These are phyloP conservation scores for Entomortierella parvispora DNA, from an alignment of 192 early-diverging fungal genomes.

Conservation along the genomic window DNA sequence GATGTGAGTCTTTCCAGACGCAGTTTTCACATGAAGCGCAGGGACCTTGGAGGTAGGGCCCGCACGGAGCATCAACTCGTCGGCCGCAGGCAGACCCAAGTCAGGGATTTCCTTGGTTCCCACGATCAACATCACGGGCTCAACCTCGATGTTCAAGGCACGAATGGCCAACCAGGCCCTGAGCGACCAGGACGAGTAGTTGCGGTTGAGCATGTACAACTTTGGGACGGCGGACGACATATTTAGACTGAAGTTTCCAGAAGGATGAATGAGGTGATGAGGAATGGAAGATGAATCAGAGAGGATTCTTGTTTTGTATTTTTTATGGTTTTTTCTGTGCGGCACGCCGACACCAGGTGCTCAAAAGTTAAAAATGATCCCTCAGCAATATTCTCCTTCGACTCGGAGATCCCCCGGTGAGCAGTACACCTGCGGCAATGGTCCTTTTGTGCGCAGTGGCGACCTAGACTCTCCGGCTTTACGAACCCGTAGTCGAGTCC, in stretches of 20 bases:
- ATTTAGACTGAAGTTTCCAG: background rate
- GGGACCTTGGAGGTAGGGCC: slow-evolving; percentile 51
- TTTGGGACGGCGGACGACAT: slow-evolving; percentile 2
- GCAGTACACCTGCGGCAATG: too few relatives aligned
- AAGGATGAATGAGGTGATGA: background rate
- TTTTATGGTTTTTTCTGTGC: background rate
- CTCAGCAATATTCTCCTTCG: too few relatives aligned
- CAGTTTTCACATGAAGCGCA: slow-evolving; percentile 28
- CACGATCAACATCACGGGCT: slow-evolving; percentile 18
- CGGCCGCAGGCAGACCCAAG: slow-evolving; percentile 15
- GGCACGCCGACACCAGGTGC: too few relatives aligned
- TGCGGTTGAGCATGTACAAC: slow-evolving; percentile 40
- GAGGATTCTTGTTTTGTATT: background rate
- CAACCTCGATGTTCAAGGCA: slow-evolving; percentile 17
- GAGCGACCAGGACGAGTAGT: slow-evolving; percentile 54
- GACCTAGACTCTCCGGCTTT: too few relatives aligned
- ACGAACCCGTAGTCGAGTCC: too few relatives aligned
- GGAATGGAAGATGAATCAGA: background rate
- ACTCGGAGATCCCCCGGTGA: too few relatives aligned
- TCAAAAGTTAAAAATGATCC: too few relatives aligned
- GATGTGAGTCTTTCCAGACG: slow-evolving; percentile 32
- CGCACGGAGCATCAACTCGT: slow-evolving; percentile 22
- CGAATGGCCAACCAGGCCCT: slow-evolving; percentile 46
- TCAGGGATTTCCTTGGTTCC: slow-evolving; percentile 33
- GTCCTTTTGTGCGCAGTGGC: too few relatives aligned